phyloP scores from a whole-genome alignment of 768 basidiomycete species.

The Tricholoma hemisulphureum region DNA sequence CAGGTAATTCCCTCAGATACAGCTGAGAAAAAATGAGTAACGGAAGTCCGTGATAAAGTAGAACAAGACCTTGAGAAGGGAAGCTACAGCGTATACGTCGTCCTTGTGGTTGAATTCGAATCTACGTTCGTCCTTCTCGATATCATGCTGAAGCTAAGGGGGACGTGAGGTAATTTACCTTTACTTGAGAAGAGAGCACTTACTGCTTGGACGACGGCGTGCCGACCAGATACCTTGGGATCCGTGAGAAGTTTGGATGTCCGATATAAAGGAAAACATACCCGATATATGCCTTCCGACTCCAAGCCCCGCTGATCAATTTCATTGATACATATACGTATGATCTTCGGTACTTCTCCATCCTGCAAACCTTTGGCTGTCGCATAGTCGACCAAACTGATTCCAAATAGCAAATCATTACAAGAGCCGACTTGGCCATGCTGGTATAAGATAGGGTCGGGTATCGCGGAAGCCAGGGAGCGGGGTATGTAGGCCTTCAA shows the following conservation, averaged over 20 bases:
- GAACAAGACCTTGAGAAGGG: conserved; percentile 70
- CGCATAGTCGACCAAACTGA: conserved; percentile 85
- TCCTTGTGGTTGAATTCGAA: conserved; percentile 74
- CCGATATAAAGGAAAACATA: conserved; percentile 30
- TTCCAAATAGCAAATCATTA: conserved; percentile 85
- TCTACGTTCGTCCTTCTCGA: conserved; percentile 76
- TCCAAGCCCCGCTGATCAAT: conserved; percentile 79
- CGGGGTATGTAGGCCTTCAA: conserved; percentile 57
- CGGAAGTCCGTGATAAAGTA: background rate
- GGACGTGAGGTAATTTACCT: background rate
- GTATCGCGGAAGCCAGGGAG: conserved; percentile 61
- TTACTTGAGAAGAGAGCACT: conserved; percentile 16
- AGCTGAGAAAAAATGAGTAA: conserved; percentile 37
- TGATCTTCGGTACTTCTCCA: conserved; percentile 74
- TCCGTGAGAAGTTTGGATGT: background rate
- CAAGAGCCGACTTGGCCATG: conserved; percentile 83
- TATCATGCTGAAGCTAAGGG: conserved; percentile 74
- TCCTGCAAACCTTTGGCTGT: conserved; percentile 73
- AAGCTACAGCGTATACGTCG: conserved; percentile 82
- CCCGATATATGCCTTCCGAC: conserved; percentile 79
- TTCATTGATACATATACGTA: conserved; percentile 78
- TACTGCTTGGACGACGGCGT: conserved; percentile 82
- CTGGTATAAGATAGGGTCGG: conserved; percentile 72
- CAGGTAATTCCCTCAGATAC: conserved; percentile 84
- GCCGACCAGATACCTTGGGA: conserved; percentile 74